Evolutionary conservation across 1,284 basidiomycete species (phyloP).

Genomic region (Somion occarium): DNA sequence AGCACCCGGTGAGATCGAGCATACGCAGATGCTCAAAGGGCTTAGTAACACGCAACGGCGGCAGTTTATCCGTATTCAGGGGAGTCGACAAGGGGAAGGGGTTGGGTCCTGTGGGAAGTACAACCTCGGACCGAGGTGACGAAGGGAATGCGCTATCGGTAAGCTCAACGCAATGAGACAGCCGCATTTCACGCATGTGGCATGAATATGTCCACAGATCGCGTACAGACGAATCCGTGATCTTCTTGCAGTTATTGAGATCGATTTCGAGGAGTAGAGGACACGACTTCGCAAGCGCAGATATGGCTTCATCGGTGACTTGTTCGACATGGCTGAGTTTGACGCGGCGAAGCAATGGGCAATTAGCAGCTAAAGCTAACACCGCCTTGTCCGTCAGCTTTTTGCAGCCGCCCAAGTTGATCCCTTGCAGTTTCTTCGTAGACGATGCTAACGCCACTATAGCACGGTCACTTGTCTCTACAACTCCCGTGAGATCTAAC

Average conservation of each 20-base stretch:
- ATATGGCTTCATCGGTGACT: conserved; percentile 80
- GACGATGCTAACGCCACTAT: conserved; percentile 66
- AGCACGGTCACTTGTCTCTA: conserved; percentile 65
- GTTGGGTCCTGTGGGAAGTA: conserved; percentile 30
- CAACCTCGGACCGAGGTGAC: conserved; percentile 37
- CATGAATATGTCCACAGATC: conserved; percentile 80
- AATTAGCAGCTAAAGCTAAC: conserved; percentile 69
- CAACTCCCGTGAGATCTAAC: conserved; percentile 81
- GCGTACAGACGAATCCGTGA: conserved; percentile 78
- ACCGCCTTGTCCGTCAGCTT: conserved; percentile 79
- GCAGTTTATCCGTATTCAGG: conserved; percentile 38
- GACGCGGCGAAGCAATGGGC: conserved; percentile 80
- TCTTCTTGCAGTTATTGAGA: conserved; percentile 76
- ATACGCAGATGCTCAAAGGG: conserved; percentile 81
- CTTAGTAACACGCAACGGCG: conserved; percentile 56
- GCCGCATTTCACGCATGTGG: conserved; percentile 88
- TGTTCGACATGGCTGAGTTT: conserved; percentile 78
- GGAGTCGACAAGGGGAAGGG: conserved; percentile 39
- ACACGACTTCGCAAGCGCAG: conserved; percentile 76
- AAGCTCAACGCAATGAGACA: conserved; percentile 77
- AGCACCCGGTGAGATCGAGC: conserved; percentile 87
- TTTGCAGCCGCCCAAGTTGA: conserved; percentile 87
- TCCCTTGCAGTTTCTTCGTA: conserved; percentile 82
- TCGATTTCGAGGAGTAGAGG: conserved; percentile 93
- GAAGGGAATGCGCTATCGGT: conserved; percentile 88